Percentiles rank a stretch among this genome's conserved stretches.
These are phyloP conservation scores for Cronartium quercuum DNA, from an alignment of 1,284 basidiomycete species.

Conservation along the genomic window DNA sequence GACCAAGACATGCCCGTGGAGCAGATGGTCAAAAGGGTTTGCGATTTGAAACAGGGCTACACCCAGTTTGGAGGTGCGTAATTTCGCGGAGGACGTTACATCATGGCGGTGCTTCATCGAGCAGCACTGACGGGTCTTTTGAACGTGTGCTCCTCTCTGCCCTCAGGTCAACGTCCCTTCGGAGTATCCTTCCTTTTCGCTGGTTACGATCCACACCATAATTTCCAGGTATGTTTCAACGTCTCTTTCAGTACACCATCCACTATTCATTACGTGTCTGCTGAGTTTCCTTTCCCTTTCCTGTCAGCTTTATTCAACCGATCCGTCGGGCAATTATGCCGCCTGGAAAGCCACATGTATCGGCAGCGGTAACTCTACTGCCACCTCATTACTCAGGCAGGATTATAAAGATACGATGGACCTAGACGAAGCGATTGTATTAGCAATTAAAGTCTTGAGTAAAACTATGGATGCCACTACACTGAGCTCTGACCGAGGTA, in stretches of 20 bases:
- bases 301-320: constrained; percentile 79
- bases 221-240: constrained; percentile 62
- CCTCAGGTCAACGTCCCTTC: constrained; percentile 83
- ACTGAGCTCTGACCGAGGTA: constrained; percentile 86
- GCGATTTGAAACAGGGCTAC: constrained; percentile 97
- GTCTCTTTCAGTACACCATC: neutral
- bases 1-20: constrained; percentile 98
- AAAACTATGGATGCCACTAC: constrained; percentile 99
- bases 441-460: constrained; percentile 91
- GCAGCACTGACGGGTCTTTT: neutral
- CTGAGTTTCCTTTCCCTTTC: neutral
- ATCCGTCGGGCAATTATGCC: constrained; percentile 96
- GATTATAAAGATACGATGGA: constrained; percentile 95
- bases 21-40: constrained; percentile 83
- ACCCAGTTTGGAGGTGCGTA: constrained; percentile 86
- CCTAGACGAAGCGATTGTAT: constrained; percentile 80
- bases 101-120: neutral
- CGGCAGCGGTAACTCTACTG: constrained; percentile 91
- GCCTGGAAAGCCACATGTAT: constrained; percentile 99
- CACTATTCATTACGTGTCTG: neutral
- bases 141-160: constrained; percentile 1
- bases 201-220: constrained; percentile 89
- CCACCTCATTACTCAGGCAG: constrained; percentile 88
- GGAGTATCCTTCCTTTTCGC: constrained; percentile 95
- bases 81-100: neutral